Conservation (phyloP, 78 protist genomes). For the Goniomonas avonlea region DNA sequence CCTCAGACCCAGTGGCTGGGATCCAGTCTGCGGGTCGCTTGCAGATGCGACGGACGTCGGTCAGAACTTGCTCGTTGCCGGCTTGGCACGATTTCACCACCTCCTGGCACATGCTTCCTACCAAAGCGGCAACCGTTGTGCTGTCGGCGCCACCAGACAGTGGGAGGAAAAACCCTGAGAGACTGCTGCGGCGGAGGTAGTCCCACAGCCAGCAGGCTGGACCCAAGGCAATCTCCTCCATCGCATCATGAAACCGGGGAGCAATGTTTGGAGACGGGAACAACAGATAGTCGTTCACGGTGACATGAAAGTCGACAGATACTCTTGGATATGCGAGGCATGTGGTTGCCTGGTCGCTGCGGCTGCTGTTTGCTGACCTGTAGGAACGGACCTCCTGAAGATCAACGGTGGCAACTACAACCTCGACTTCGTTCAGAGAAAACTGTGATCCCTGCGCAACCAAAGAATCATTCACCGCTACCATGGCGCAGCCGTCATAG, state of each 20-base stretch:
- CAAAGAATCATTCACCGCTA: slow-evolving; percentile 56
- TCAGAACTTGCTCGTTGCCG: not conserved
- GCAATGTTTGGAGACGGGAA: no score
- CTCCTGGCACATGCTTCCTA: slow-evolving; percentile 44
- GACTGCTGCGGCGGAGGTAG: slow-evolving; percentile 65
- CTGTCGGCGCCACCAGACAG: slow-evolving; percentile 83
- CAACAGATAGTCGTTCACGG: not conserved
- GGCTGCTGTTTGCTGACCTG: not conserved
- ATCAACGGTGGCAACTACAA: not conserved
- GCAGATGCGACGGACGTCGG: not conserved
- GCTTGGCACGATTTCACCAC: slow-evolving; percentile 21
- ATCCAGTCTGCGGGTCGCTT: not conserved
- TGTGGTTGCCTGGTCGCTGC: not conserved
- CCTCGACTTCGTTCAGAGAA: slow-evolving; percentile 43
- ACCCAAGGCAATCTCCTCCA: not conserved
- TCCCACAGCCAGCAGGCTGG: slow-evolving; percentile 87
- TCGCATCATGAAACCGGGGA: not conserved
- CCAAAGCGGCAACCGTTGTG: slow-evolving; percentile 63
- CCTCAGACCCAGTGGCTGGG: slow-evolving; percentile 31
- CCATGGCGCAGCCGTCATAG: slow-evolving; percentile 75
- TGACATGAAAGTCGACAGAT: not conserved
- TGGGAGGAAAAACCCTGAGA: slow-evolving; percentile 66
- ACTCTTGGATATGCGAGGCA: not conserved
- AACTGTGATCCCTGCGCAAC: slow-evolving; percentile 65
- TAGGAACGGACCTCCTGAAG: not conserved